A percentile compares a stretch with the other conserved stretches of the same genome.
These are phyloP conservation scores for Penicillium sp. DNA, from an alignment of 2,329 filamentous ascomycete genomes.

Conservation along the genomic window DNA sequence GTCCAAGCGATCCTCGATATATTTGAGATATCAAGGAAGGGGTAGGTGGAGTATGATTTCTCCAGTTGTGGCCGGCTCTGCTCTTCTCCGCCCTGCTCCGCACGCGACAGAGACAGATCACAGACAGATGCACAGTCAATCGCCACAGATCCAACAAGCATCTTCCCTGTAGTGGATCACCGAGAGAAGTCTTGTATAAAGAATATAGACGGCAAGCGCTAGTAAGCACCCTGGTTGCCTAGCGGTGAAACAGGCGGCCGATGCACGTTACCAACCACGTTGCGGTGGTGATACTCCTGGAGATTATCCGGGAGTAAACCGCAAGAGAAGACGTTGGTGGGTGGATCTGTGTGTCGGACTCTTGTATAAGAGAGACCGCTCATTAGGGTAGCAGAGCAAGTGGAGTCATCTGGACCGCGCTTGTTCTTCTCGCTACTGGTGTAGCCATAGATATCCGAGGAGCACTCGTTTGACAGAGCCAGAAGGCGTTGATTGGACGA, in stretches of 20 bases:
- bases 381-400: slow-evolving; percentile 35
- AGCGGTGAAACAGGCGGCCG: slow-evolving; percentile 29
- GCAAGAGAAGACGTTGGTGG: slow-evolving; percentile 19
- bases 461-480: slow-evolving; percentile 35
- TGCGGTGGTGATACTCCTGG: slow-evolving; percentile 23
- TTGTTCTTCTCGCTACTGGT: slow-evolving; percentile 35
- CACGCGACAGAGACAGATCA: not conserved
- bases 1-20: not conserved
- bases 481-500: slow-evolving; percentile 20
- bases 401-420: not conserved
- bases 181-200: no score
- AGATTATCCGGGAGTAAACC: slow-evolving; percentile 24
- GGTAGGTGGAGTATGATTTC: not conserved
- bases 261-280: slow-evolving; percentile 23
- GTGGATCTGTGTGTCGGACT: slow-evolving; percentile 26
- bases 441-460: slow-evolving; percentile 46
- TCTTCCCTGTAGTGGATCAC: no score
- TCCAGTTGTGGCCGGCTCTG: not conserved
- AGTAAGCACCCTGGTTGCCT: slow-evolving; percentile 28
- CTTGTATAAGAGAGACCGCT: slow-evolving; percentile 48
- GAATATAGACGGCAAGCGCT: no score
- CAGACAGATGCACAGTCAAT: not conserved
- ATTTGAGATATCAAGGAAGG: not conserved
- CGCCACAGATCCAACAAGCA: not conserved
- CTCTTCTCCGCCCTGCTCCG: no score